Percentiles rank a stretch among this genome's conserved stretches.
Conservation (phyloP, 306 rosid species). For the Vigna angularis region DNA sequence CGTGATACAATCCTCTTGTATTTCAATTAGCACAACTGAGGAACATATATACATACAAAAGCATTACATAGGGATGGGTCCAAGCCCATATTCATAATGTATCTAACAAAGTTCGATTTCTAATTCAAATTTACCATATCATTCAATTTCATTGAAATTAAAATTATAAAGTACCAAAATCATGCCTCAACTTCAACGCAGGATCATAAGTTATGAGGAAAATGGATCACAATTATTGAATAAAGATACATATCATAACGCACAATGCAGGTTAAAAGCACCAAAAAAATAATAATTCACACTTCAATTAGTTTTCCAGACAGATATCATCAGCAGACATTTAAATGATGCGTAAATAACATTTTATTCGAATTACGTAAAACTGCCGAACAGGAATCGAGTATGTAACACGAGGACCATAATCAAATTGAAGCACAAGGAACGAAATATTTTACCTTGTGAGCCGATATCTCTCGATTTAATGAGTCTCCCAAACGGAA, state of each 20-base stretch:
- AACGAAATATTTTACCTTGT: constrained; percentile 24
- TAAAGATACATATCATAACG: constrained; percentile 3
- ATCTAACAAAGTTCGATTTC: too few relatives aligned
- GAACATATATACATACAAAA: too few relatives aligned
- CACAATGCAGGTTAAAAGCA: constrained; percentile 46
- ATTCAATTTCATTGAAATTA: constrained; percentile 38
- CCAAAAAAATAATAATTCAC: constrained; percentile 31
- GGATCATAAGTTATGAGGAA: neutral
- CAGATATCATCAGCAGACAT: neutral
- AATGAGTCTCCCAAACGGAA: neutral
- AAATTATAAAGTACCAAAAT: neutral
- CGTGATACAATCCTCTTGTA: too few relatives aligned
- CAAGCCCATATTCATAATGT: too few relatives aligned
- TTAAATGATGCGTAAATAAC: neutral
- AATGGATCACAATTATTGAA: constrained; percentile 19
- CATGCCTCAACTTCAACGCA: constrained; percentile 38
- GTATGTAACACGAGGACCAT: constrained; percentile 5
- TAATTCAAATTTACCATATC: constrained; percentile 35
- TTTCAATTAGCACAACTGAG: too few relatives aligned
- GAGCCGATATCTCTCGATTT: neutral
- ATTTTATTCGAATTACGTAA: neutral
- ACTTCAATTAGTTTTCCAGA: constrained; percentile 30
- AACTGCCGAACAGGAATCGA: neutral
- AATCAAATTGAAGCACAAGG: constrained; percentile 4
- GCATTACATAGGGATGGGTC: too few relatives aligned